These are phyloP conservation scores for Poterioochromonas sp. DNA, from an alignment of 352 stramenopile genomes.

Conservation along the genomic window DNA sequence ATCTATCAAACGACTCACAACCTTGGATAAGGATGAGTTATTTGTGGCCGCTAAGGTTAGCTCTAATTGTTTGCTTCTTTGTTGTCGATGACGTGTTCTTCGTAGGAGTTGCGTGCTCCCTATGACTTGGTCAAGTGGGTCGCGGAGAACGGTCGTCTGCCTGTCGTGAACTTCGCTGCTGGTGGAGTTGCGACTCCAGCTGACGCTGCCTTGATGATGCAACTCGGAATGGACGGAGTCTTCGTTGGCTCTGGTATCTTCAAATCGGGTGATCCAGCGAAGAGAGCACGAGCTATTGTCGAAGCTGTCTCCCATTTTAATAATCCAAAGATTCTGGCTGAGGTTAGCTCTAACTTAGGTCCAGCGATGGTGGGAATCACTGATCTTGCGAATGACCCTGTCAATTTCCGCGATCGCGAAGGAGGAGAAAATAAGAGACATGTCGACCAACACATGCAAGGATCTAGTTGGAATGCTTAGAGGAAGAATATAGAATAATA, in stretches of 20 bases:
- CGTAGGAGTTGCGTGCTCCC: constrained; percentile 7
- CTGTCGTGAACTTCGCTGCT: constrained; percentile 95
- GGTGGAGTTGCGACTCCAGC: constrained; percentile 92
- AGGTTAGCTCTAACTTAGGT: constrained; percentile 86
- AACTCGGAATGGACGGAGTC: constrained; percentile 95
- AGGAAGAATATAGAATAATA: no score
- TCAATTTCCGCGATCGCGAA: constrained; percentile 95
- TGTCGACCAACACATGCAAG: no score
- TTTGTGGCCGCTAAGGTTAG: constrained; percentile 94
- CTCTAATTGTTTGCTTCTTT: no score
- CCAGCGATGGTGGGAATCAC: constrained; percentile 94
- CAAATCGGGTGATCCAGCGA: constrained; percentile 83
- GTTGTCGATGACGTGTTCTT: background rate
- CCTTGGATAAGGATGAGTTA: constrained; percentile 91
- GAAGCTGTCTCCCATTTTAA: constrained; percentile 92
- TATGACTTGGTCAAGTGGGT: constrained; percentile 69
- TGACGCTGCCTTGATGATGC: constrained; percentile 97
- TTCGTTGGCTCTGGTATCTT: constrained; percentile 97
- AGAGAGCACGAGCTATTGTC: constrained; percentile 88
- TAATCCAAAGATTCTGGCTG: constrained; percentile 86
- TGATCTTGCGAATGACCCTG: constrained; percentile 82
- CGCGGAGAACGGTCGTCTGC: constrained; percentile 74
- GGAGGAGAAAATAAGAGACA: no score
- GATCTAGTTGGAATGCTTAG: no score
- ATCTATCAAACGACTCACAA: constrained; percentile 75